These are phyloP conservation scores for Diaporthe sp. DNA, from an alignment of 2,329 filamentous ascomycete species.

Conservation along the genomic window DNA sequence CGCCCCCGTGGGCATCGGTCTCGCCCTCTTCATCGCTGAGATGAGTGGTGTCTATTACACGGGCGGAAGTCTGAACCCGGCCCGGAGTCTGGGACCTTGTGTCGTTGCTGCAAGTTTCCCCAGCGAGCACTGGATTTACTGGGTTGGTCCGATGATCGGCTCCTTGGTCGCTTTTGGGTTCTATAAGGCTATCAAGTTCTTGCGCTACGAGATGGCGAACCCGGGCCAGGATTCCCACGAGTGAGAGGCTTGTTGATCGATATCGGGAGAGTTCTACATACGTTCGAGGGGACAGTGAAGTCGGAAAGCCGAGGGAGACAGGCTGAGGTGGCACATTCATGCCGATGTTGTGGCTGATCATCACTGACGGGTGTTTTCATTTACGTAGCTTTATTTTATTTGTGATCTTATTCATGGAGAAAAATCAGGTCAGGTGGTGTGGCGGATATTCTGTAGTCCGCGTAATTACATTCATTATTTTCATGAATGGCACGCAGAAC, in stretches of 20 bases:
- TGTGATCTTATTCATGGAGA: neutral
- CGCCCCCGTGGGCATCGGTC: conserved; percentile 79
- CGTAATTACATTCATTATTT: neutral
- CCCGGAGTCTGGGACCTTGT: conserved; percentile 64
- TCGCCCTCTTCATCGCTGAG: conserved; percentile 75
- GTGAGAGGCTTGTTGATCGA: neutral
- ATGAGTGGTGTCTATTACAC: conserved; percentile 62
- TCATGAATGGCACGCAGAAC: too few relatives aligned
- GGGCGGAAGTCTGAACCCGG: conserved; percentile 65
- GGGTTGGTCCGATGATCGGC: conserved; percentile 67
- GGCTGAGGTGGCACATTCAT: neutral
- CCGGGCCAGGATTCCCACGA: conserved; percentile 12
- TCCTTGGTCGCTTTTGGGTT: conserved; percentile 62
- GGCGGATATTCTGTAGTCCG: too few relatives aligned
- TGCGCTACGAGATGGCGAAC: conserved; percentile 60
- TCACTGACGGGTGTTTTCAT: neutral
- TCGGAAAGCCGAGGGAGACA: neutral
- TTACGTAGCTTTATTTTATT: neutral
- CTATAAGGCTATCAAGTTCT: conserved; percentile 64
- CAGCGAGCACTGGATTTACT: conserved; percentile 68
- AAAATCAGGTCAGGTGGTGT: neutral
- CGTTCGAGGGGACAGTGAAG: neutral
- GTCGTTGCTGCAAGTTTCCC: conserved; percentile 58
- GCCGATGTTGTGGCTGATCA: neutral
- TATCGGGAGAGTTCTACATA: too few relatives aligned